Conservation (phyloP, 495 filamentous ascomycete genomes). For the Echria macrotheca region DNA sequence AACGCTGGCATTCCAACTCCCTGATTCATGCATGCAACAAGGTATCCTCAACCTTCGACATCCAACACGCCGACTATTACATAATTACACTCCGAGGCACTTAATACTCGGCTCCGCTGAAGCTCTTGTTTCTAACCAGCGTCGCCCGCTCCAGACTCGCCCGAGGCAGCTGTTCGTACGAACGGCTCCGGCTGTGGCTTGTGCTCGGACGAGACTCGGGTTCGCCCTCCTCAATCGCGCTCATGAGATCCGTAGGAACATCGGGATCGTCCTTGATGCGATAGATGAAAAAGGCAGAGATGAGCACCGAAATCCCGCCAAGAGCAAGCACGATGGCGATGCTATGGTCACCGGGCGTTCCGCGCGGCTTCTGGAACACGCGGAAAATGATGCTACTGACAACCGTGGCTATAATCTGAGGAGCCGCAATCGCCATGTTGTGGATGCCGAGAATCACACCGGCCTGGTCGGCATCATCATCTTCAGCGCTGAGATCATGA, state of each 20-base stretch:
- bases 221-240: constrained; percentile 38
- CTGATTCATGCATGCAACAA: no score
- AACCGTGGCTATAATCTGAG: constrained; percentile 82
- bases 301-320: constrained; percentile 69
- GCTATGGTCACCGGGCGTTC: constrained; percentile 74
- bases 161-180: constrained; percentile 30
- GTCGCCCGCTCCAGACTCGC: constrained; percentile 40
- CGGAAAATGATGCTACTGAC: constrained; percentile 76
- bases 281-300: constrained; percentile 65
- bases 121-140: constrained; percentile 41
- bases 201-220: constrained; percentile 17
- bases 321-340: constrained; percentile 79
- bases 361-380: constrained; percentile 74
- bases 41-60: no score
- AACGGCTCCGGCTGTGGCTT: constrained; percentile 21
- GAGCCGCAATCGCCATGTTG: constrained; percentile 83
- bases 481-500: constrained; percentile 20
- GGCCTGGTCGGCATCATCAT: constrained; percentile 63
- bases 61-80: not conserved
- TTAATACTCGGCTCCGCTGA: constrained; percentile 42
- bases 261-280: constrained; percentile 41
- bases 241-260: constrained; percentile 28
- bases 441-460: constrained; percentile 87
- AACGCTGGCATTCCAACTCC: no score
- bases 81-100: not conserved